Conservation (phyloP, 139 green algal genomes). For the Chlorella sp. region DNA sequence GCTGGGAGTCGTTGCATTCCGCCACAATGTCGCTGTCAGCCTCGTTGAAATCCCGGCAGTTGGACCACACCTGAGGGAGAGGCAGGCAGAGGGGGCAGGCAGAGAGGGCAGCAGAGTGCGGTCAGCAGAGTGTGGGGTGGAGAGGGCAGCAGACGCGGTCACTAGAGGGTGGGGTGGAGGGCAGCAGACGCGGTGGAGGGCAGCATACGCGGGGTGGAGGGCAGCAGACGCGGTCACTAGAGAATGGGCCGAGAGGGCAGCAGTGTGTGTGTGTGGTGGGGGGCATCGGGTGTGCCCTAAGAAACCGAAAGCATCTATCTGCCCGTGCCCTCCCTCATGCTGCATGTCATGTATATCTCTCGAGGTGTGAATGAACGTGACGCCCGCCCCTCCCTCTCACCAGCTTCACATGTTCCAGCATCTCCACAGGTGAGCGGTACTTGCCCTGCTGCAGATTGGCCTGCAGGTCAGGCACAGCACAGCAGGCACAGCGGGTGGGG, state of each 20-base stretch:
- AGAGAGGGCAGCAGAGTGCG: background rate
- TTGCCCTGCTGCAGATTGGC: background rate
- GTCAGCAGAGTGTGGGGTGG: background rate
- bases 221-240: too few species aligned
- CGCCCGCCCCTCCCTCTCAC: background rate
- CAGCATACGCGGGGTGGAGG: background rate
- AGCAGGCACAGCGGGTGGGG: background rate
- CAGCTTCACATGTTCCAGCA: constrained; percentile 3
- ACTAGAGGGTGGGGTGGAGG: background rate
- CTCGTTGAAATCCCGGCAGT: constrained; percentile 52
- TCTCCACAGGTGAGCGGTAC: constrained; percentile 4
- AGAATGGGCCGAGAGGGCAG: background rate
- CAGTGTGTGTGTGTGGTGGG: background rate
- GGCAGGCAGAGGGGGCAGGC: background rate
- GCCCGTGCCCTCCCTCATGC: too few species aligned
- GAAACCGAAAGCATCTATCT: background rate
- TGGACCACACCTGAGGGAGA: constrained; percentile 45
- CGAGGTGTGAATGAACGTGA: too few species aligned
- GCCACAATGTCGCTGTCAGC: constrained; percentile 20
- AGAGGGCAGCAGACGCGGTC: background rate
- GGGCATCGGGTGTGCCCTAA: background rate
- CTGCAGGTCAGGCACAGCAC: background rate
- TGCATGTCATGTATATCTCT: too few species aligned
- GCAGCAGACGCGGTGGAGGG: too few species aligned
- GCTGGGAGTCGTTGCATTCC: background rate